phyloP scores from a whole-genome alignment of 2,329 filamentous ascomycete genomes.

The Teratosphaeria nubilosa region DNA sequence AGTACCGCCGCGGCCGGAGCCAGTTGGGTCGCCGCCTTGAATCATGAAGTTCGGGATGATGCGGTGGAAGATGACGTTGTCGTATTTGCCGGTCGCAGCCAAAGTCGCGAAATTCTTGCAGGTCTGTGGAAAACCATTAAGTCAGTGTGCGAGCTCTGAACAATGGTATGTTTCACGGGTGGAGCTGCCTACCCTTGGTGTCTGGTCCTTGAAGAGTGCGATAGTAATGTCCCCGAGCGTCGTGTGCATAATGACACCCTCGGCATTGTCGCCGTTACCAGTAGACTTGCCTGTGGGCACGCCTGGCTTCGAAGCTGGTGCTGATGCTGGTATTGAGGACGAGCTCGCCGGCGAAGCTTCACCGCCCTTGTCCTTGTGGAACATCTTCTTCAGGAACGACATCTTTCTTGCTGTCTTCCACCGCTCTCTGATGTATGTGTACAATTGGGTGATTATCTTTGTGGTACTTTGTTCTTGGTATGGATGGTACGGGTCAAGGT shows the following conservation, averaged over 20 bases:
- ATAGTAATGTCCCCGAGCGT: conserved; percentile 26
- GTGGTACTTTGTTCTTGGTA: too few species aligned
- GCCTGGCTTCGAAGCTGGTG: not conserved
- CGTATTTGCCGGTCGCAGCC: conserved; percentile 24
- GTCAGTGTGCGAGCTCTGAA: not conserved
- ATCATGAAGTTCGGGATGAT: conserved; percentile 89
- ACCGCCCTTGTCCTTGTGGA: not conserved
- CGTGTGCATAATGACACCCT: conserved; percentile 23
- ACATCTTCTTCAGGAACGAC: not conserved
- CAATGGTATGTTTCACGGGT: not conserved
- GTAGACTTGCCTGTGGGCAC: not conserved
- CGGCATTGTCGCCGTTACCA: conserved; percentile 9
- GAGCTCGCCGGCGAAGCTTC: not conserved
- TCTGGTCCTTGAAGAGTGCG: conserved; percentile 22
- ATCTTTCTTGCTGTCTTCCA: not conserved
- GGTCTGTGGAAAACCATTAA: conserved; percentile 12
- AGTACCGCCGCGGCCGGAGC: conserved; percentile 50
- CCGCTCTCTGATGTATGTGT: not conserved
- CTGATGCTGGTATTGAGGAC: not conserved
- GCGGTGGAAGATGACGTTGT: conserved; percentile 28
- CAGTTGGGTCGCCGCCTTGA: conserved; percentile 46
- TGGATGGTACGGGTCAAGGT: too few species aligned
- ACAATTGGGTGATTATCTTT: not conserved
- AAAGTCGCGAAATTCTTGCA: conserved; percentile 27
- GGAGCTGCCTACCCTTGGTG: conserved; percentile 13